Evolutionary conservation across 106 monocot genomes (phyloP), one percentile per base, ranked within the genome.

Genomic region (Alisma plantagoaquatica): DNA sequence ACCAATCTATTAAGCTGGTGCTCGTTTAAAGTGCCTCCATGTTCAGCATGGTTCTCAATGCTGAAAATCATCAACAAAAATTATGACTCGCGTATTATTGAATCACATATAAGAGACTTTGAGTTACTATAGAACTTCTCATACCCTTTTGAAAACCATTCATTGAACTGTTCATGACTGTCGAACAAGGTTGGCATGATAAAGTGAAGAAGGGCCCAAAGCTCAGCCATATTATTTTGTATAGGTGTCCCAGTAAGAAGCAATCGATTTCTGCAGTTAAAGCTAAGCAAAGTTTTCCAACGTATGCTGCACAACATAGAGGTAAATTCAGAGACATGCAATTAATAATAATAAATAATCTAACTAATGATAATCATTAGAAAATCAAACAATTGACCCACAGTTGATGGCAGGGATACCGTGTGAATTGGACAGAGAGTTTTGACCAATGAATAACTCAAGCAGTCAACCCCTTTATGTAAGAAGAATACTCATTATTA

Each of bases 141-240:
- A 46, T 96, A 96, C 94, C 88, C 94, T 55, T 96, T 96, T 5
- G 94, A 88, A 71, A 96, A 96, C 94, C 94, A 96, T 60, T 96
- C 94, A 56, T 84, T 89, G 60, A 96, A 96, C 70, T 89, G 94
- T 23, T 96, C 94, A 45, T 96, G 96, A 62, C 84, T 96, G 33
- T 96, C 89, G 76, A 96, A 96, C 30, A 96, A 73, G 41, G 96
- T 96, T 8, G 96, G 96, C 96, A 96, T 96, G 47, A 96, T 96
- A 64, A 96, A 96, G 67, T 96, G 96, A 51, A 96, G 84, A 56
- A 96, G 84, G 21, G 96, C 96, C 96, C 96, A 96, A 33, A 96
- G 73, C 63, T 96, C 96, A 30, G 96, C 88, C 96, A 96, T 89
- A 55, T 96, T 96, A 68, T 96, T 96, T 66, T 96, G 96, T 73